Evolutionary conservation across 2,329 filamentous ascomycete species (phyloP).

Genomic region (Aspergillus sp.): DNA sequence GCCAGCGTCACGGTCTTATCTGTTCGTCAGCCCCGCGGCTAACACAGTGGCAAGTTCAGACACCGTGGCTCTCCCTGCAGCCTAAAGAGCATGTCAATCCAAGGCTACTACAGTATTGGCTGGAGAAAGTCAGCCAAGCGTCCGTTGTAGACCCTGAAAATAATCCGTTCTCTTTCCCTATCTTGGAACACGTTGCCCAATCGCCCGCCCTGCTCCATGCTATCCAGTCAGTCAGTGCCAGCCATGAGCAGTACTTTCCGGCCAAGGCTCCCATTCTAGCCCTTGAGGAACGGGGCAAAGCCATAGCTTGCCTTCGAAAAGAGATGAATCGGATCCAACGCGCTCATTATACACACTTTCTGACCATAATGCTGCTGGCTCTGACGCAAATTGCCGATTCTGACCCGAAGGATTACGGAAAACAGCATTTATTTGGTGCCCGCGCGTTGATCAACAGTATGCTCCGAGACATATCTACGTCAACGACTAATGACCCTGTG

Average conservation of each 20-base stretch:
- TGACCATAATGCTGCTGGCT: conserved; percentile 12
- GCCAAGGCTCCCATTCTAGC: neutral
- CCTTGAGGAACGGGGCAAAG: conserved; percentile 17
- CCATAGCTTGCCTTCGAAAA: conserved; percentile 11
- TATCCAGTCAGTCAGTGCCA: conserved; percentile 15
- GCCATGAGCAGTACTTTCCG: conserved; percentile 15
- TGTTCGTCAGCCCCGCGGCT: conserved; percentile 10
- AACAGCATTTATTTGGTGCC: conserved; percentile 14
- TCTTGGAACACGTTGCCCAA: conserved; percentile 9
- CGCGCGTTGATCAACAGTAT: conserved; percentile 12
- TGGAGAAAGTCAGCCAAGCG: conserved; percentile 14
- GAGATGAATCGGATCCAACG: conserved; percentile 8
- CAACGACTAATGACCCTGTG: conserved; percentile 4
- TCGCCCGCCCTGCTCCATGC: conserved; percentile 14
- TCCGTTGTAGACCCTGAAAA: conserved; percentile 12
- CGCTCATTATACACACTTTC: conserved; percentile 2
- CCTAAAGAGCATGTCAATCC: conserved; percentile 6
- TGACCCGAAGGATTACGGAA: conserved; percentile 11
- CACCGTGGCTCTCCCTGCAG: conserved; percentile 9
- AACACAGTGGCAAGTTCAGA: conserved; percentile 15
- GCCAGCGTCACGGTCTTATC: conserved; percentile 12
- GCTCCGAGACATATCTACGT: conserved; percentile 10
- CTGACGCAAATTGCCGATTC: conserved; percentile 7
- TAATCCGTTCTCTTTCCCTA: conserved; percentile 14
- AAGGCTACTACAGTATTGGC: conserved; percentile 16